These are phyloP conservation scores for Brassica cretica DNA, from an alignment of 345 rosid species.

Conservation along the genomic window DNA sequence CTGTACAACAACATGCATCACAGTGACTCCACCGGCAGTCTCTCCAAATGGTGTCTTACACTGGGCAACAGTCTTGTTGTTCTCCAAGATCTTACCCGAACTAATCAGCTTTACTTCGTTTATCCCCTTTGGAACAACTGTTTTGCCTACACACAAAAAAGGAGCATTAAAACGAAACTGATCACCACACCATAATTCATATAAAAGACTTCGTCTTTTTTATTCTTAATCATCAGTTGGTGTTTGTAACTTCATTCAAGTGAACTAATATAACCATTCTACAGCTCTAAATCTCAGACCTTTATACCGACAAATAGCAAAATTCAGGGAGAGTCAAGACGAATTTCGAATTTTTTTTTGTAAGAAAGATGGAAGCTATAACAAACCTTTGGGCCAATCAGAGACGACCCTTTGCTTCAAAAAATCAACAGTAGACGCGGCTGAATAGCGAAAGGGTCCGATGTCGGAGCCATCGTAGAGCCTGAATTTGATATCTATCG, in stretches of 20 bases:
- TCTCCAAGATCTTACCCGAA: conserved; percentile 89
- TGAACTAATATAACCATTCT: background rate
- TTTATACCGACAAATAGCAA: background rate
- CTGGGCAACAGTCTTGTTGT: conserved; percentile 77
- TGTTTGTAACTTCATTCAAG: background rate
- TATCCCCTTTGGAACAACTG: conserved; percentile 66
- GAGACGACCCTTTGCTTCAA: conserved; percentile 88
- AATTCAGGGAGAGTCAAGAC: background rate
- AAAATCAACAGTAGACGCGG: conserved; percentile 80
- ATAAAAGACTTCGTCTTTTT: background rate
- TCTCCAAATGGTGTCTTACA: conserved; percentile 79
- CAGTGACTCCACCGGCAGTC: conserved; percentile 53
- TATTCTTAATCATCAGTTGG: background rate
- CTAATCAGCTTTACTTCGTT: conserved; percentile 85
- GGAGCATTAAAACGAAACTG: background rate
- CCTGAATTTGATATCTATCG: conserved; percentile 82
- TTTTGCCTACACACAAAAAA: conserved; percentile 54
- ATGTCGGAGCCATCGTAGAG: conserved; percentile 90
- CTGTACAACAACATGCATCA: conserved; percentile 95
- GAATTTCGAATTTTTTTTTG: background rate
- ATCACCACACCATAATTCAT: background rate
- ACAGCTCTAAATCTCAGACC: background rate
- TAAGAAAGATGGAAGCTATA: background rate
- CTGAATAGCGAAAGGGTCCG: conserved; percentile 84
- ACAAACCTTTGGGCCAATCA: conserved; percentile 91